phyloP scores from a whole-genome alignment of 306 rosid species.

The apple (Malus domestica) region ASM211411v1 NC_041797.1:12364501-12365000 shows the following conservation, averaged over 20 bases:
- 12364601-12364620: too few species aligned
- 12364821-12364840: neutral
- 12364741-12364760: neutral
- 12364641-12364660: neutral
- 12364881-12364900: constrained; percentile 5
- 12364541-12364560: neutral
- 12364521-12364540: neutral
- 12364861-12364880: neutral
- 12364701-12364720: neutral
- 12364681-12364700: neutral
- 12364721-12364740: neutral
- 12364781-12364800: neutral
- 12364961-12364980: neutral
- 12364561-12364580: neutral
- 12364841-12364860: neutral
- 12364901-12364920: neutral
- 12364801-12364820: neutral
- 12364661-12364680: neutral
- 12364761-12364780: neutral
- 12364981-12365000: neutral
- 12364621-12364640: neutral
- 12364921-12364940: neutral
- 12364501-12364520: neutral
- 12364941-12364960: neutral
- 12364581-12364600: neutral